phyloP scores from a whole-genome alignment of 1,284 basidiomycete genomes.

The Stereum hirsutum region DNA sequence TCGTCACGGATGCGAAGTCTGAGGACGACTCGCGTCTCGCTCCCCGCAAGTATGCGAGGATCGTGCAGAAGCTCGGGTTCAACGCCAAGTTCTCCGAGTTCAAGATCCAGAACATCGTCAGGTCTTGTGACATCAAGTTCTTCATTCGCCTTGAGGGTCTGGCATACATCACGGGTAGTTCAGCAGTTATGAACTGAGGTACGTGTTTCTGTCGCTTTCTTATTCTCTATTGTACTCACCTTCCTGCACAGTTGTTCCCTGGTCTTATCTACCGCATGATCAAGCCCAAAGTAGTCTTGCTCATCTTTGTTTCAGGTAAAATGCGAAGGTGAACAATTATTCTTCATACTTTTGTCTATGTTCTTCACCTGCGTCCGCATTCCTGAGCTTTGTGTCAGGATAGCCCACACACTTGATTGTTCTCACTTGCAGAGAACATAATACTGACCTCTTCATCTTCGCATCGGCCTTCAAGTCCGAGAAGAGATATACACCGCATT shows the following conservation, averaged over 20 bases:
- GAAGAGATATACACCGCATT: conserved; percentile 99
- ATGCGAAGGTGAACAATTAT: conserved; percentile 79
- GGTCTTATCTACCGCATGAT: conserved; percentile 99
- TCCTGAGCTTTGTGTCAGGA: conserved; percentile 3
- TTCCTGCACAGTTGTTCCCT: conserved; percentile 75
- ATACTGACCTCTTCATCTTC: conserved; percentile 30
- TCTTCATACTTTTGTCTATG: not conserved
- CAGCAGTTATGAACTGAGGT: conserved; percentile 96
- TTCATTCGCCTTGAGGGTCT: conserved; percentile 97
- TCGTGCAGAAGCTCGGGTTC: conserved; percentile 99
- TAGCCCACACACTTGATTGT: conserved; percentile 8
- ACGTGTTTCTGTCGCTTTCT: conserved; percentile 24
- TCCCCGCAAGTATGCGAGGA: conserved; percentile 97
- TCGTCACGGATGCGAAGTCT: conserved; percentile 98
- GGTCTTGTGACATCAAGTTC: conserved; percentile 98
- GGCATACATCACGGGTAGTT: conserved; percentile 98
- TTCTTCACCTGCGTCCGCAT: conserved; percentile 13
- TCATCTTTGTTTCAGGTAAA: conserved; percentile 99
- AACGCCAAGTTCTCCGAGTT: conserved; percentile 99
- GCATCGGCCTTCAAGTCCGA: conserved; percentile 56
- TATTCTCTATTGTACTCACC: not conserved
- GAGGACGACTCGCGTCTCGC: conserved; percentile 97
- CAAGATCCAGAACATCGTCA: conserved; percentile 99
- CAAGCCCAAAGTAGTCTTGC: conserved; percentile 97
- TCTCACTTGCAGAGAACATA: conserved; percentile 5